Evolutionary conservation across 352 stramenopile species (phyloP), one percentile per base, ranked within the genome.

Genomic region (Globisporangium nunn): DNA sequence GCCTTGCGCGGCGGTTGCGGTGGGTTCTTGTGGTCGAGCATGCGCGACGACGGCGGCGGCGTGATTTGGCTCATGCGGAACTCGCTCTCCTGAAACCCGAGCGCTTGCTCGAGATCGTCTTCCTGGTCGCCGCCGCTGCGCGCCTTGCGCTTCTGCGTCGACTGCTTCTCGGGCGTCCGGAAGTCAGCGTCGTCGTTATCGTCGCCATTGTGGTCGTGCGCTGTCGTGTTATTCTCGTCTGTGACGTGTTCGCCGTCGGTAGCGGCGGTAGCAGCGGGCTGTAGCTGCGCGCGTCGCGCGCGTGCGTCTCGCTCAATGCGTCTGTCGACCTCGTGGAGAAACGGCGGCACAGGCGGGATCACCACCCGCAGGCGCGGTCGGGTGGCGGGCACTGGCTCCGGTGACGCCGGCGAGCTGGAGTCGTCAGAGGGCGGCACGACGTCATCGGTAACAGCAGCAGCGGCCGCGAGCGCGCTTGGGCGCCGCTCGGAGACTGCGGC

Each of bases 21-120:
- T n/a, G 78, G 78, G 59, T 88, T 88, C 50, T 71, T 69, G 45
- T 74, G 64, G 56, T 88, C 76, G 30, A 85, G 61, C 78, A 88
- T 88, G 40, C 78, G 74, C 28, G 73, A 64, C 1, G 78, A 88
- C 30, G 78, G 78, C 12, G 78, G 78, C 23, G 78, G 78, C 31
- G 78, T 88, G 45, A 85, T 72, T 59, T 87, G 78, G 5, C 75
- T 62, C 35, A 70, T 63, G 8, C 72, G 61, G 46, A 56, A 56
- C 28, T 81, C 67, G 10, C 56, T 71, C 18, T 54, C 51, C 37
- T 70, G 54, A 45, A 59, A 61, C 33, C 63, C 52, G 48, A 75
- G 41, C 31, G 59, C 69, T 50, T 58, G 61, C 46, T 53, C 63
- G 18, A 53, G 50, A 6, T 60, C 52, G 31, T 64, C 59, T 17